These are phyloP conservation scores for Pisolithus marmoratus DNA, from an alignment of 768 basidiomycete genomes.

Conservation along the genomic window DNA sequence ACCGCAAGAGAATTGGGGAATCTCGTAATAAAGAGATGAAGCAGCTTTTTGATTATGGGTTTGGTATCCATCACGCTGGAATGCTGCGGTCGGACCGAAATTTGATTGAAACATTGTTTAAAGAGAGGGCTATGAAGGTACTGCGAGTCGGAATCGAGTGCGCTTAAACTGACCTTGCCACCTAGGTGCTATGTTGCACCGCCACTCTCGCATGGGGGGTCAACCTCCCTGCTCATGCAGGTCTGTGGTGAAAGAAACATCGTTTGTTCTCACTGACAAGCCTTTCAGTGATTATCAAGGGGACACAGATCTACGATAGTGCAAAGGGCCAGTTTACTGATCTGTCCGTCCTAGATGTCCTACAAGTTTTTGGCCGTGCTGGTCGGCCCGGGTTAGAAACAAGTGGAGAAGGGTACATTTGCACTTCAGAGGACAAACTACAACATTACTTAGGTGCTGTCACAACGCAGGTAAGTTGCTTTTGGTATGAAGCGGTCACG, in stretches of 20 bases:
- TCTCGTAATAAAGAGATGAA: conserved; percentile 97
- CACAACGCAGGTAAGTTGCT: conserved; percentile 64
- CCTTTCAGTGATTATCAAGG: conserved; percentile 83
- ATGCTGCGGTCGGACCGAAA: conserved; percentile 94
- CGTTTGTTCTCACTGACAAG: conserved; percentile 7
- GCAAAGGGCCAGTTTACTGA: conserved; percentile 87
- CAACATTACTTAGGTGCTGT: conserved; percentile 85
- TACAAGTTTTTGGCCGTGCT: conserved; percentile 97
- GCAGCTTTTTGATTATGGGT: conserved; percentile 83
- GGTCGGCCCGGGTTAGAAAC: conserved; percentile 83
- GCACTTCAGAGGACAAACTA: conserved; percentile 90
- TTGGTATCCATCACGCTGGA: conserved; percentile 98
- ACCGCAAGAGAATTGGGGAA: conserved; percentile 69
- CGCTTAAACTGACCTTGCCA: not conserved
- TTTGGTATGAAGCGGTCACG: not conserved
- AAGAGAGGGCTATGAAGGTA: conserved; percentile 87
- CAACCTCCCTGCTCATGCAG: conserved; percentile 96
- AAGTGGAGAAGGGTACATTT: conserved; percentile 96
- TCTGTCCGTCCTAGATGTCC: conserved; percentile 88
- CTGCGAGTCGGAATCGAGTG: not conserved
- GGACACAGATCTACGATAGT: conserved; percentile 94
- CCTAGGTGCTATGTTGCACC: conserved; percentile 92
- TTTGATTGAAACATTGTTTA: conserved; percentile 93
- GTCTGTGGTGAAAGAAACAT: conserved; percentile 35
- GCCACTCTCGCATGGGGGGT: conserved; percentile 99